Percentiles rank a stretch among this genome's conserved stretches.
Evolutionary conservation across 768 basidiomycete species (phyloP).

Genomic region (Kondoa malvinella): DNA sequence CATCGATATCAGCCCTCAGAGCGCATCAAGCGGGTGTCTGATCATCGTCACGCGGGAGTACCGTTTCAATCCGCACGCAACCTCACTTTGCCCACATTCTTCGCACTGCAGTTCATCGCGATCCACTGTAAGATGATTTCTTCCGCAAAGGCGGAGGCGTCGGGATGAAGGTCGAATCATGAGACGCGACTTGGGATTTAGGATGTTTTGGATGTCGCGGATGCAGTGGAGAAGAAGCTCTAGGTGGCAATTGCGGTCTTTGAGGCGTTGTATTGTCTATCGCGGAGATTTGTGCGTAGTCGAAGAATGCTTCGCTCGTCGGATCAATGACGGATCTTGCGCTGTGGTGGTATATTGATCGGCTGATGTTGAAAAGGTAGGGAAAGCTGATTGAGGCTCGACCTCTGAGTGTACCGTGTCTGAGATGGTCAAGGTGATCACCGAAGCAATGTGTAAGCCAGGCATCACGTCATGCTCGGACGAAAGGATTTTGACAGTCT

Average conservation of each 20-base stretch:
- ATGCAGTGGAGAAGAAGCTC: neutral
- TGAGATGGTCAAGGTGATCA: neutral
- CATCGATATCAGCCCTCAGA: too few species aligned
- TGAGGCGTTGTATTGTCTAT: too few species aligned
- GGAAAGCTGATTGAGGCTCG: neutral
- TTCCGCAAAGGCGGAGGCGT: neutral
- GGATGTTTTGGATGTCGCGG: neutral
- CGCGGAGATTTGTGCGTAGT: neutral
- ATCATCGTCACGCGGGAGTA: too few species aligned
- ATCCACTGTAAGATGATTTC: neutral
- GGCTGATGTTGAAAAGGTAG: neutral
- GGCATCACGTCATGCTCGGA: neutral
- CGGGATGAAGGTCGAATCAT: neutral
- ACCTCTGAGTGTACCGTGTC: neutral
- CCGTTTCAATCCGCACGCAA: too few species aligned
- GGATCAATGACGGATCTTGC: neutral
- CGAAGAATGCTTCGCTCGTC: neutral
- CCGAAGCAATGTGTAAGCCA: neutral
- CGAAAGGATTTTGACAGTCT: neutral
- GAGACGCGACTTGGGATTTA: neutral
- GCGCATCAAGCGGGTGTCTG: too few species aligned
- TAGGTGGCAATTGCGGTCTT: too few species aligned
- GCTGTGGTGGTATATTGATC: neutral
- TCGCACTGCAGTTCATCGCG: too few species aligned
- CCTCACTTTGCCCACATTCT: too few species aligned